Conservation (phyloP, 2,329 filamentous ascomycete genomes). For the Trichophyton schoenleinii region DNA sequence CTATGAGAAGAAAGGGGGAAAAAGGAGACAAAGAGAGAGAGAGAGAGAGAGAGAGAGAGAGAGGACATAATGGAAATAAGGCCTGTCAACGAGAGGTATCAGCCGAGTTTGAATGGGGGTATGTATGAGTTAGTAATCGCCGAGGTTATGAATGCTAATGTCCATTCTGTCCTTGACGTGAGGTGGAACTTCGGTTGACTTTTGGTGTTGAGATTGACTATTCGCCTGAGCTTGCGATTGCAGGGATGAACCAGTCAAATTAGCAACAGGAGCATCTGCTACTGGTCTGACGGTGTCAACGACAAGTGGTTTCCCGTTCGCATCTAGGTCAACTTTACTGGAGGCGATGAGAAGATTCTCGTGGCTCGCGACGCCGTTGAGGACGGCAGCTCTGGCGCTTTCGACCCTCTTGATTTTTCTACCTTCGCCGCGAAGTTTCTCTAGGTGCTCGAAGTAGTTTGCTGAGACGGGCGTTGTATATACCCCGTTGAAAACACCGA, state of each 20-base stretch:
- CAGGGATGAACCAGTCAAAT: neutral
- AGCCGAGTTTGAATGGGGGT: neutral
- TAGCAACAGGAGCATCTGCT: constrained; percentile 18
- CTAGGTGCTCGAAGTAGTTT: constrained; percentile 71
- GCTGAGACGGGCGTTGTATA: constrained; percentile 71
- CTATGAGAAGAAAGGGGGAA: neutral
- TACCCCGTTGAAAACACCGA: constrained; percentile 80
- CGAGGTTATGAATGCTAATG: constrained; percentile 49
- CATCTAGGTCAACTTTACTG: constrained; percentile 47
- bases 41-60: no score
- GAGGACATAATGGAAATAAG: neutral
- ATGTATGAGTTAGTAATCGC: constrained; percentile 27
- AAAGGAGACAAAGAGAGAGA: neutral
- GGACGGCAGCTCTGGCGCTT: constrained; percentile 50
- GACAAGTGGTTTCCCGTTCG: constrained; percentile 38
- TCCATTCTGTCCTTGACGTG: constrained; percentile 43
- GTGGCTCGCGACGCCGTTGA: constrained; percentile 49
- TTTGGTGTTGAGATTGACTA: neutral
- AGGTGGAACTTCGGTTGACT: constrained; percentile 22
- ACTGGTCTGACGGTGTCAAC: constrained; percentile 33
- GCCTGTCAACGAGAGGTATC: neutral
- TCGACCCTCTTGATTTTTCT: constrained; percentile 55
- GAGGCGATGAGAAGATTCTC: constrained; percentile 50
- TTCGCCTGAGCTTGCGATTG: neutral
- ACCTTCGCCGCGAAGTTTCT: constrained; percentile 57